Evolutionary conservation across 331 rosid species (phyloP).

Genomic region (Pyrus hybrid): DNA sequence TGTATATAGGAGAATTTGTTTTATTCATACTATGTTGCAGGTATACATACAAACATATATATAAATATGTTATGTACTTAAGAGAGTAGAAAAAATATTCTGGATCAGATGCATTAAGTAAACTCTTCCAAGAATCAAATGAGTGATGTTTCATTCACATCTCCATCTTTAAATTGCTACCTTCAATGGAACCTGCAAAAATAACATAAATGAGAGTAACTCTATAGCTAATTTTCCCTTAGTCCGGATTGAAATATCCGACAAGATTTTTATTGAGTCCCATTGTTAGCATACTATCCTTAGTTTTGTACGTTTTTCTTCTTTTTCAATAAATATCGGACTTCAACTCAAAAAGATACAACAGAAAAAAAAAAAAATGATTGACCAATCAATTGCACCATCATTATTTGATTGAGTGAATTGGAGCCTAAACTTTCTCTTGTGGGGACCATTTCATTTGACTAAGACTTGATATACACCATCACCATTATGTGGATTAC

Average conservation of each 20-base stretch:
- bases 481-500: conserved; percentile 15
- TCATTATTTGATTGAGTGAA: conserved; percentile 4
- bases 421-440: not conserved
- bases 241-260: too few relatives aligned
- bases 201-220: not conserved
- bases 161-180: conserved; percentile 64
- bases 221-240: too few relatives aligned
- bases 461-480: conserved; percentile 1
- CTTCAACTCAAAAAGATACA: not conserved
- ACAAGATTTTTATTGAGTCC: too few relatives aligned
- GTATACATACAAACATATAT: conserved; percentile 49
- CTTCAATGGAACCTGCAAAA: conserved; percentile 53
- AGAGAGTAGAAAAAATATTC: conserved; percentile 22
- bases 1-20: conserved; percentile 24
- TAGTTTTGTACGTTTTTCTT: too few relatives aligned
- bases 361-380: not conserved
- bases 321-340: too few relatives aligned
- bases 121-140: conserved; percentile 38
- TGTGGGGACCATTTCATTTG: conserved; percentile 1
- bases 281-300: too few relatives aligned
- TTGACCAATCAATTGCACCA: not conserved
- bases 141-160: conserved; percentile 30
- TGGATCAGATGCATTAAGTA: conserved; percentile 18
- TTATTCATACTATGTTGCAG: conserved; percentile 44
- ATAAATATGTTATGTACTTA: conserved; percentile 46